Base-by-base conservation (phyloP, 768 basidiomycete genomes). In the Calocera viscosa region DNA sequence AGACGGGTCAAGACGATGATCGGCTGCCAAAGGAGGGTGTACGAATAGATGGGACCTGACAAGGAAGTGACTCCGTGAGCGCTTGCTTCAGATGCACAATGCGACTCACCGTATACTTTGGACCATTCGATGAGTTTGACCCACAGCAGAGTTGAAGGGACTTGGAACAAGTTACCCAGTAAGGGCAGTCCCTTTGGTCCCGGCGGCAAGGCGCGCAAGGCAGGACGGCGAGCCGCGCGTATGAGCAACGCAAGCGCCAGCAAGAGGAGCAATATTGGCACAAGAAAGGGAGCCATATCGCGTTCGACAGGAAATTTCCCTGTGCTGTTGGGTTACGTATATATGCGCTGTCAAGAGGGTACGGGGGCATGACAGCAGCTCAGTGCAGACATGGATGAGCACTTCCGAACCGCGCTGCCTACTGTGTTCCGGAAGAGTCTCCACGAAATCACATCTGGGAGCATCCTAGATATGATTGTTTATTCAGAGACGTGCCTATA, bases 111-210 rank as follows among this genome's bases (percentile, higher is more conserved):
- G 69, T 80, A 86, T 72, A 73, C 75, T 68, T 82, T 79, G 1
- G 83, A 79, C 80, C 85, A 81, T 22, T 78, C 75, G 17, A 82
- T 76, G 69, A 83, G 85, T 0, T 78, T 81, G 22, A 81, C 66
- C 84, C 84, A 85, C 67, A 79, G 79, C 69, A 79, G 75, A 35
- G 78, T 77, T 16, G 74, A 72, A 34, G 84, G 81, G 79, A 86
- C 80, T 68, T 83, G 81, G 28, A 83, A 74, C 14, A 82, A 70
- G 69, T 82, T 85, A 12, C 84, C 85, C 30, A 86, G 72, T 14
- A 86, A 63, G 3, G 82, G 84, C 39, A 85, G 74, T 43, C 81
- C 80, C 64, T 74, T 78, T 0, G 85, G 85, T 12, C 84, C 85
- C 0, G 82, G 82, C 32, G 82, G 82, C 32, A 79, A 72, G 1